Conservation (phyloP, 164 flowering plant species). For the Tetrastigma voinierianum region DNA sequence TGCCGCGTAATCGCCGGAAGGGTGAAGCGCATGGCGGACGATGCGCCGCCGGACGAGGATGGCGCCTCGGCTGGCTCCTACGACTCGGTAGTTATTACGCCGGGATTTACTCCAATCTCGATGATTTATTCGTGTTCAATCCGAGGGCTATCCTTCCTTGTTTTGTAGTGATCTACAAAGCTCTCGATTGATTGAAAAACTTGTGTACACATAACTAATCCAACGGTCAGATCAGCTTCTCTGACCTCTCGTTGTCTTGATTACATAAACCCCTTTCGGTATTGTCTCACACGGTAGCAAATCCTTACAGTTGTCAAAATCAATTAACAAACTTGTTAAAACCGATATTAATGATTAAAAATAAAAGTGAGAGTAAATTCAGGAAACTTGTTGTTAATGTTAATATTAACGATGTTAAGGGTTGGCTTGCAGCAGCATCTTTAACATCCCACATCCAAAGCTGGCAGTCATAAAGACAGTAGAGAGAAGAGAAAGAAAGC, state of each 20-base stretch:
- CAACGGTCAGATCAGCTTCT: neutral
- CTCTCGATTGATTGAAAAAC: slow-evolving; percentile 20
- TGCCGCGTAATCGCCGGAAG: slow-evolving; percentile 93
- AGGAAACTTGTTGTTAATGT: no score
- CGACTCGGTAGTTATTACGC: slow-evolving; percentile 63
- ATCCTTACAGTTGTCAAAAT: neutral
- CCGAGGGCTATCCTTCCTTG: slow-evolving; percentile 91
- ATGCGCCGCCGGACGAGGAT: slow-evolving; percentile 38
- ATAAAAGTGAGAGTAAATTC: no score
- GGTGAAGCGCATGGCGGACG: slow-evolving; percentile 46
- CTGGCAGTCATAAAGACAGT: no score
- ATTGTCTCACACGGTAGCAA: neutral
- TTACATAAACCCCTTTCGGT: neutral
- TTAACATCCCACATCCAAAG: no score
- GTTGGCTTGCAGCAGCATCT: no score
- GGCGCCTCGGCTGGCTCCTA: slow-evolving; percentile 28
- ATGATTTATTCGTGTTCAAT: slow-evolving; percentile 70
- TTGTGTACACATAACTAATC: neutral
- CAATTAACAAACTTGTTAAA: no score
- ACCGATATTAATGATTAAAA: no score
- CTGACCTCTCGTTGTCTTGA: neutral
- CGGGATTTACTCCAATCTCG: slow-evolving; percentile 66
- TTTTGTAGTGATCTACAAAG: slow-evolving; percentile 82
- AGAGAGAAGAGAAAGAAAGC: neutral
- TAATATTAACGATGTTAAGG: no score